phyloP scores from a whole-genome alignment of 495 filamentous ascomycete species.

The Aspergillus heteromorphus region DNA sequence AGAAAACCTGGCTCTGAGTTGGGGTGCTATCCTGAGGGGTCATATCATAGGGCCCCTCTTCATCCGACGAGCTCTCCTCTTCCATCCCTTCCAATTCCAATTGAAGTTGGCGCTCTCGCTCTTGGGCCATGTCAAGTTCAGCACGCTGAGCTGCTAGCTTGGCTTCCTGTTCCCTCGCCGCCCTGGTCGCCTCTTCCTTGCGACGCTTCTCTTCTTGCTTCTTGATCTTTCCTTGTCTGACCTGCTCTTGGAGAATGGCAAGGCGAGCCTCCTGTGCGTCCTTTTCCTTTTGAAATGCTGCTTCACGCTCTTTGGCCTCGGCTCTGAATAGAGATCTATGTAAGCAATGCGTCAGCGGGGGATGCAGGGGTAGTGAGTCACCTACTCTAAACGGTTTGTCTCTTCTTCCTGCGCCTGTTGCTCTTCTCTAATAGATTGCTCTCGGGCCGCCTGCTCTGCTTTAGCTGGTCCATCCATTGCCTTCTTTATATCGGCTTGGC shows the following conservation, averaged over 20 bases:
- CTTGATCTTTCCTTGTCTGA: slow-evolving; percentile 91
- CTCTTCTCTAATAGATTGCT: slow-evolving; percentile 58
- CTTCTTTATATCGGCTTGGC: slow-evolving; percentile 49
- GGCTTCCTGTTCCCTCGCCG: slow-evolving; percentile 84
- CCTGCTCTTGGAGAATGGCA: slow-evolving; percentile 86
- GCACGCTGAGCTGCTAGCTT: slow-evolving; percentile 79
- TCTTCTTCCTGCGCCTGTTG: slow-evolving; percentile 73
- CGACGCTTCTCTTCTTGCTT: slow-evolving; percentile 91
- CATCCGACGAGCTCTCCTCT: slow-evolving; percentile 76
- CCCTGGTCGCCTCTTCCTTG: slow-evolving; percentile 80
- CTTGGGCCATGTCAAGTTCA: slow-evolving; percentile 85
- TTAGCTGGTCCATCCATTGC: slow-evolving; percentile 54
- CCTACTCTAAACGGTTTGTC: slow-evolving; percentile 79
- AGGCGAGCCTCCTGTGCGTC: slow-evolving; percentile 78
- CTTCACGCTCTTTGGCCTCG: slow-evolving; percentile 69
- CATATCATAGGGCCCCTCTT: slow-evolving; percentile 75
- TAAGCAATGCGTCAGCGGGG: slow-evolving; percentile 9
- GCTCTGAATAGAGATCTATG: slow-evolving; percentile 52
- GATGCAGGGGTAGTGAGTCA: slow-evolving; percentile 26
- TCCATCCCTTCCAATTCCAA: slow-evolving; percentile 79
- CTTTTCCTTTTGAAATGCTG: slow-evolving; percentile 71
- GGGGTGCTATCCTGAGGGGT: slow-evolving; percentile 82
- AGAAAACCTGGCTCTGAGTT: slow-evolving; percentile 57
- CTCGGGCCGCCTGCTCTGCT: slow-evolving; percentile 47
- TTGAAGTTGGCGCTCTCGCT: slow-evolving; percentile 82